Conservation (phyloP, 2,329 filamentous ascomycete genomes). For the Gnomoniopsis smithogilvyi region DNA sequence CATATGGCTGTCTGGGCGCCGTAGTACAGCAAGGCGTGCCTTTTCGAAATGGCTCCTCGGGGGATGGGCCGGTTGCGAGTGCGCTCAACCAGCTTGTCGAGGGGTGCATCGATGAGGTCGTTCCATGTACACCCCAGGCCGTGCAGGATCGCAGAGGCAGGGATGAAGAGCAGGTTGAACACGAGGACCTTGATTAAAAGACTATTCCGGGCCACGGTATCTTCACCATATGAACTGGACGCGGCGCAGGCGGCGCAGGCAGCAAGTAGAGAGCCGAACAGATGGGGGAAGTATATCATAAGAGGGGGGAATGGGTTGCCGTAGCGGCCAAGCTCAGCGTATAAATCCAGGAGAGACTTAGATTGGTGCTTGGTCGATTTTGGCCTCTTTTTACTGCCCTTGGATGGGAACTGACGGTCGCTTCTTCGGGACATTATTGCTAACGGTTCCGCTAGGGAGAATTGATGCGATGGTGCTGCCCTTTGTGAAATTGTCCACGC, state of each 20-base stretch:
- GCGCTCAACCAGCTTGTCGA: conserved; percentile 49
- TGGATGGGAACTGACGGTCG: too few species aligned
- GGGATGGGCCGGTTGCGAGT: conserved; percentile 49
- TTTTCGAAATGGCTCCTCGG: conserved; percentile 44
- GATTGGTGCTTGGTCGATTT: too few species aligned
- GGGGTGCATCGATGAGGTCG: conserved; percentile 50
- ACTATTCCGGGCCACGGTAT: conserved; percentile 17
- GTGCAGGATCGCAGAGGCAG: too few species aligned
- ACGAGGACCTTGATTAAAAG: conserved; percentile 41
- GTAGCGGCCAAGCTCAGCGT: too few species aligned
- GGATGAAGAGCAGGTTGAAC: conserved; percentile 38
- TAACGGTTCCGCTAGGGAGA: too few species aligned
- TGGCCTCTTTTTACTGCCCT: too few species aligned
- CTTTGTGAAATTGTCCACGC: too few species aligned
- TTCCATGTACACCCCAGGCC: conserved; percentile 37
- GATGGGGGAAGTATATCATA: conserved; percentile 47
- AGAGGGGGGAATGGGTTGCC: conserved; percentile 17
- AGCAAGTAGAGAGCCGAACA: conserved; percentile 42
- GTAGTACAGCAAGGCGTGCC: conserved; percentile 35
- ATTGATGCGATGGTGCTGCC: too few species aligned
- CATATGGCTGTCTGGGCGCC: neutral
- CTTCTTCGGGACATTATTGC: too few species aligned
- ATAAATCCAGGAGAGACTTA: too few species aligned
- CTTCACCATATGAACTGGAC: too few species aligned
- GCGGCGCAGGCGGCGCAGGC: too few species aligned